Base-by-base conservation (phyloP, 345 rosid species). In the Brassica cretica region DNA sequence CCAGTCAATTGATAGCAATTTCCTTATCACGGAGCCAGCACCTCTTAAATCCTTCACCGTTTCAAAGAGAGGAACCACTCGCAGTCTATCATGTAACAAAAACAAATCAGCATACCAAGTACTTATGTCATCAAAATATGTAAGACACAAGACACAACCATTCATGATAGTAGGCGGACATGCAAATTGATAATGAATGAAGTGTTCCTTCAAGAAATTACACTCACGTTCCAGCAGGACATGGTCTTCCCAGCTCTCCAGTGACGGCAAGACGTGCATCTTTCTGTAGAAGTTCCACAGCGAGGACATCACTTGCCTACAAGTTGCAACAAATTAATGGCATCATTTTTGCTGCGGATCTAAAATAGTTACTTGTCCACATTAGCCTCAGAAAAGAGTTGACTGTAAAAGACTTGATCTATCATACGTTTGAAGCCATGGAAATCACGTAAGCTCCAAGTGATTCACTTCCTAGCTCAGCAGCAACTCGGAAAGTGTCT, bases 361-460 rank as follows among this genome's bases (percentile, higher is more conserved):
- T 15, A 44, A 39, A 27, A 6, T 10, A 66, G 55, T 32, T 55
- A 35, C 27, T 53, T 46, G 35, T 35, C 24, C 71, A 65, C 33
- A 6, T 33, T 74, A 33, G 71, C 53, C 24, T 64, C 55, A 74
- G 77, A 15, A 18, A 64, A 64, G 24, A 74, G 25, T 25, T 64
- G 24, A 49, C 15, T 51, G 19, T 35, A 4, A 66, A 66, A 37
- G 11, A 55, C 58, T 66, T 19, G 21, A 66, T 29, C 66, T 66
- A 12, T 6, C 80, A 66, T 88, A 93, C 98, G 84, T 94, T 88
- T 79, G 98, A 95, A 80, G 99, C 98, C 99, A 95, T 93, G 49
- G 99, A 95, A 71, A 95, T 95, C 81, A 95, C 94, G 78, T 95
- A 95, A 80, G 99, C 98, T 75, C 99, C 99, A 78, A 95, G 96